Evolutionary conservation across 2,329 filamentous ascomycete genomes (phyloP).

Genomic region (Colletotrichum sp.): DNA sequence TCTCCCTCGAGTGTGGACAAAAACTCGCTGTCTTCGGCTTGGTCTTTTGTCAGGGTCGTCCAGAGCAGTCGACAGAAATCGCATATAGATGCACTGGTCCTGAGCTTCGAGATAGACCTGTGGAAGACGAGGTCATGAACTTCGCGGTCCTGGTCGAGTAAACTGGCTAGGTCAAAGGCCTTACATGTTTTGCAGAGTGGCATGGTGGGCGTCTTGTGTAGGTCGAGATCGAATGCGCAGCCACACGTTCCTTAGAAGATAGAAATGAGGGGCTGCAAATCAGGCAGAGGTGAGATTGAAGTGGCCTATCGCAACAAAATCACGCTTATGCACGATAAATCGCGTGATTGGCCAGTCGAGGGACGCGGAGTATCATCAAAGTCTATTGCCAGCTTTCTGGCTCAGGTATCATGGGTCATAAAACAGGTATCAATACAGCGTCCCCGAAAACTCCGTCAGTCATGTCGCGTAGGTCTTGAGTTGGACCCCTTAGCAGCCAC

Average conservation of each 20-base stretch:
- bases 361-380: not conserved
- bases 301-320: not conserved
- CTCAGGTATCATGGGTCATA: not conserved
- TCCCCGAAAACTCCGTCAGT: not conserved
- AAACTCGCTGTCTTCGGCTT: not conserved
- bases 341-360: not conserved
- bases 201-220: not conserved
- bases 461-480: not conserved
- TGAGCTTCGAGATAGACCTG: not conserved
- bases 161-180: not conserved
- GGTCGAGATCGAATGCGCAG: not conserved
- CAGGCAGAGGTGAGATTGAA: not conserved
- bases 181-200: not conserved
- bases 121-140: not conserved
- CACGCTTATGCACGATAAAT: not conserved
- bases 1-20: rapidly evolving
- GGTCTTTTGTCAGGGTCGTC: not conserved
- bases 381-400: not conserved
- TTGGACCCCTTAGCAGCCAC: not conserved
- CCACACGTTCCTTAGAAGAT: not conserved
- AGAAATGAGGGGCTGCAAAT: not conserved
- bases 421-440: not conserved
- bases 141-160: not conserved
- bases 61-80: not conserved
- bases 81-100: not conserved